A percentile compares a stretch with the other conserved stretches of the same genome.
phyloP scores from a whole-genome alignment of 805 yeast genomes.

The Jamesozyma rosinii region DNA sequence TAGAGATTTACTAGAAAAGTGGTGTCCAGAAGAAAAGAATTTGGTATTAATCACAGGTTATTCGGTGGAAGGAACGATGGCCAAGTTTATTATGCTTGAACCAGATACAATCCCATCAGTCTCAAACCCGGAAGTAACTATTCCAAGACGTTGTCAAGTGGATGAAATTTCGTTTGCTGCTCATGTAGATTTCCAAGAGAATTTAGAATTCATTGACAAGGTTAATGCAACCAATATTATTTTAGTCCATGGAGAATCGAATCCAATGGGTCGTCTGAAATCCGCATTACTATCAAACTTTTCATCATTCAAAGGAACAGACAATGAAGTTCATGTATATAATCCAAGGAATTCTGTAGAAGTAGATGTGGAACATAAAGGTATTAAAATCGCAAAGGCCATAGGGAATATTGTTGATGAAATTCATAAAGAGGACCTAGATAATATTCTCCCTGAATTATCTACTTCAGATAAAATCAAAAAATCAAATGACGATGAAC shows the following conservation, averaged over 20 bases:
- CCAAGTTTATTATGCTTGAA: constrained; percentile 76
- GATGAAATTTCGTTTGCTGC: constrained; percentile 99
- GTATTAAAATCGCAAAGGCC: constrained; percentile 75
- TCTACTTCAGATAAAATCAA: neutral
- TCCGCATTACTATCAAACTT: constrained; percentile 87
- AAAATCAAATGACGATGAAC: constrained; percentile 9
- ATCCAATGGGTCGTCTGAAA: constrained; percentile 96
- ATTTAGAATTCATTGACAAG: constrained; percentile 79
- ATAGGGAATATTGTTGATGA: constrained; percentile 49
- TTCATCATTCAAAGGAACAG: constrained; percentile 70
- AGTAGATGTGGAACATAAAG: constrained; percentile 66
- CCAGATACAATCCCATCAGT: constrained; percentile 85
- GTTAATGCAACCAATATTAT: constrained; percentile 80
- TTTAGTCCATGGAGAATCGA: constrained; percentile 93
- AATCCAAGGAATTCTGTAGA: constrained; percentile 88
- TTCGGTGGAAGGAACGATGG: constrained; percentile 97
- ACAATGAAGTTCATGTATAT: constrained; percentile 79
- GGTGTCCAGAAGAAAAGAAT: constrained; percentile 96
- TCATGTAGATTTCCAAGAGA: constrained; percentile 93
- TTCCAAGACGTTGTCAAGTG: constrained; percentile 78
- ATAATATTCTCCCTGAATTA: constrained; percentile 1
- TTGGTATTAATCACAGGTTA: constrained; percentile 88
- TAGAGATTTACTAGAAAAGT: constrained; percentile 78
- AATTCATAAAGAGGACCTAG: constrained; percentile 31
- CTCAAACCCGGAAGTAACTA: constrained; percentile 67